Base-by-base conservation (phyloP, 192 early-diverging fungal species). In the Kappamyces sp. region DNA sequence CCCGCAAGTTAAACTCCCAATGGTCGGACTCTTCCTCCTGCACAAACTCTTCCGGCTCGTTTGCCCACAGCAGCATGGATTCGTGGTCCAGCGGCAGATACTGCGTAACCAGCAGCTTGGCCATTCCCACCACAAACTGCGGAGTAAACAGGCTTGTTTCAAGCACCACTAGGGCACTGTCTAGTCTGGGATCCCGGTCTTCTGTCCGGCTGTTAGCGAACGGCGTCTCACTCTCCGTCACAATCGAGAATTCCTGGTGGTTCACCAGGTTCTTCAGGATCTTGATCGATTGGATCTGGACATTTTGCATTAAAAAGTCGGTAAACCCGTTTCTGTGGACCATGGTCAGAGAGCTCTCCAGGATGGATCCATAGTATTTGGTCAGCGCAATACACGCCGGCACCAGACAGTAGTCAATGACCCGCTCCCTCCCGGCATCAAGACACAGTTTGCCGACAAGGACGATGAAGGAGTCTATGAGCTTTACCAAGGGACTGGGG, bases 41-140 rank as follows among this genome's bases (percentile, higher is more conserved):
- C 11, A 88, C 66, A 83, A 87, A 96, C 1, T 73, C 79, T 69
- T 96, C 94, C 3, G 94, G 89, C 60, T 86, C 84, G 4, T 87
- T 83, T 43, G 87, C 82, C 93, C 93, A 96, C 54, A 66, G 65
- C 33, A 76, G 75, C 52, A 91, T 65, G 68, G 94, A 91, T 8
- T 76, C 71, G 6, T 76, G 69, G 43, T 74, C 81, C 4, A 91
- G 67, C 12, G 83, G 67, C 60, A 96, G 69, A 37, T 90, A 92
- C 57, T 81, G 74, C 7, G 79, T 76, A 22, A 94, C 79, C 12
- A 96, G 70, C 12, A 78, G 74, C 62, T 91, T 78, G n/a, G 81
- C 75, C 54, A 80, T 80, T 33, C 69, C 67, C 33, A 68, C 63
- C 2, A 91, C 81, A 61, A 88, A 88, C 1, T 70, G 75, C 2